Conservation (phyloP, 306 rosid species). For the Quercus bicolor region DNA sequence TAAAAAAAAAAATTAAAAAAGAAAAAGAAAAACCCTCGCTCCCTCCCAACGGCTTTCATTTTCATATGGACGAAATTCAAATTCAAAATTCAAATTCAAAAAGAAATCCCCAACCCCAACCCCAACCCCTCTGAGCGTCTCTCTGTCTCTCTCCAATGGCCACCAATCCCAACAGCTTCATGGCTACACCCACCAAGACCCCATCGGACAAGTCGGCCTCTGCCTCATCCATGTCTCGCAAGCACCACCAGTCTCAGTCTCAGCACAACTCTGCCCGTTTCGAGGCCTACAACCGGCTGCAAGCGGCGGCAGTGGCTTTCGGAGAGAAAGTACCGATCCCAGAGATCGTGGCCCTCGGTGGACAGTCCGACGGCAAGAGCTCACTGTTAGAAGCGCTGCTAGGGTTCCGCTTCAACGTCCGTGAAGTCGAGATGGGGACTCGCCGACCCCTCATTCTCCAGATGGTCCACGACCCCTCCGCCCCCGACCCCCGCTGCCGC, state of each 20-base stretch:
- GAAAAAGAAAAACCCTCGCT: background rate
- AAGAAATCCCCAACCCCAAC: no score
- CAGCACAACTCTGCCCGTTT: constrained; percentile 55
- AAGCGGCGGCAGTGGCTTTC: constrained; percentile 85
- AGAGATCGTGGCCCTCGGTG: constrained; percentile 84
- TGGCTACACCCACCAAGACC: constrained; percentile 51
- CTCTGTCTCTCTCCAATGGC: constrained; percentile 34
- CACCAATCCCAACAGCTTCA: constrained; percentile 22
- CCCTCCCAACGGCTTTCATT: background rate
- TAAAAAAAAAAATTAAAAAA: background rate
- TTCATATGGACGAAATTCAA: constrained; percentile 24
- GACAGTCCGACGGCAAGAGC: constrained; percentile 91
- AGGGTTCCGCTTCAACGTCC: constrained; percentile 90
- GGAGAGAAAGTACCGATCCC: constrained; percentile 94
- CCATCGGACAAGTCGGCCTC: constrained; percentile 47
- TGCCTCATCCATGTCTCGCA: constrained; percentile 24
- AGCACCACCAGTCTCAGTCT: constrained; percentile 12
- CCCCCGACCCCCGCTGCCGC: constrained; percentile 83
- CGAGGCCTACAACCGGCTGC: constrained; percentile 93
- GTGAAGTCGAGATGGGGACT: constrained; percentile 97
- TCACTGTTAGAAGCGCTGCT: constrained; percentile 87
- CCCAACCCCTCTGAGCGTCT: background rate
- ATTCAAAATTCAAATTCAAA: background rate
- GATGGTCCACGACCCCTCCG: constrained; percentile 89
- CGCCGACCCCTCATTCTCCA: constrained; percentile 92